These are phyloP conservation scores for Penicillium cinerascens DNA, from an alignment of 495 filamentous ascomycete genomes.

Conservation along the genomic window DNA sequence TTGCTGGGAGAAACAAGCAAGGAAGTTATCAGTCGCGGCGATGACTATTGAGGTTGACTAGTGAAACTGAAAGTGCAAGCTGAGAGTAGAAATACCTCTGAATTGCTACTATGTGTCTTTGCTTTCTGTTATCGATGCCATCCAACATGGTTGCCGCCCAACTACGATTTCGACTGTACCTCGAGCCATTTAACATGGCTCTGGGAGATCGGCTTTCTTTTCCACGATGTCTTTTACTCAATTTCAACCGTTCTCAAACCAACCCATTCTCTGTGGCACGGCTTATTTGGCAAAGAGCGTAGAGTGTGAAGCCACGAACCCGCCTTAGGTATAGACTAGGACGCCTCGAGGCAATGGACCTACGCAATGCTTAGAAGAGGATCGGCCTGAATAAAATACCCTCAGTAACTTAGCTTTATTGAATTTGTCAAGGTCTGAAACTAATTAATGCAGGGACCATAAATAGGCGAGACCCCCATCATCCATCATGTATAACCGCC, in stretches of 20 bases:
- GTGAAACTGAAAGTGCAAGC: not conserved
- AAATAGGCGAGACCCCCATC: not conserved
- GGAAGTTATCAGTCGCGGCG: slow-evolving; percentile 49
- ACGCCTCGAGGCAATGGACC: not conserved
- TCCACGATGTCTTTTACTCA: not conserved
- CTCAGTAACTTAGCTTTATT: not conserved
- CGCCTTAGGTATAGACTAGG: not conserved
- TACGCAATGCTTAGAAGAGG: not conserved
- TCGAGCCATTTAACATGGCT: not conserved
- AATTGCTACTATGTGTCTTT: not conserved
- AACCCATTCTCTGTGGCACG: not conserved
- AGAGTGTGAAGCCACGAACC: not conserved
- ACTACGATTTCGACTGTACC: not conserved
- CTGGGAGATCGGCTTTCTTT: not conserved
- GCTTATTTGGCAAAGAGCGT: not conserved
- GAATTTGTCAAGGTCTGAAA: not conserved
- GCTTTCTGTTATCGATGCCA: not conserved
- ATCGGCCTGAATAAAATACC: too few relatives aligned
- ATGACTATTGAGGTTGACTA: slow-evolving; percentile 42
- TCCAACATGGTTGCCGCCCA: slow-evolving; percentile 6
- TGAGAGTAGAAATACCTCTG: not conserved
- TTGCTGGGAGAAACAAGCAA: slow-evolving; percentile 44
- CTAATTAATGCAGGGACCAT: slow-evolving; percentile 6
- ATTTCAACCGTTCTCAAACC: not conserved
- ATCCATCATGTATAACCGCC: slow-evolving; percentile 6